A percentile compares a stretch with the other conserved stretches of the same genome.
phyloP scores from a whole-genome alignment of 1,284 basidiomycete genomes.

The Ustanciosporium gigantosporum region DNA sequence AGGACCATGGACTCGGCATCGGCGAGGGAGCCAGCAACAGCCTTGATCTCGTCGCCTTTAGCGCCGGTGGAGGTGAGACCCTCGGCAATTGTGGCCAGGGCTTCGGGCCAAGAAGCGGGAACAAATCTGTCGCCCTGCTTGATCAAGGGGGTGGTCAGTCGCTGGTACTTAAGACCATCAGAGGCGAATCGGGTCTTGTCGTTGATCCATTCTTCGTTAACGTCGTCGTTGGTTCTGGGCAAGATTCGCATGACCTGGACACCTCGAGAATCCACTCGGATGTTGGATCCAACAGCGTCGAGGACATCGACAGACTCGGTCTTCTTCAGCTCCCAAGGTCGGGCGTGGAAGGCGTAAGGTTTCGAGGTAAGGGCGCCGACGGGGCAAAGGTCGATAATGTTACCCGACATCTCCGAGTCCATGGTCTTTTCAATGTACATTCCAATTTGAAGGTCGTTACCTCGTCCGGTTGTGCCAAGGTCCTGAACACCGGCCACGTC shows the following conservation, averaged over 20 bases:
- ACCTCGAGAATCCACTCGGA: conserved; percentile 92
- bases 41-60: conserved; percentile 92
- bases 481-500: conserved; percentile 98
- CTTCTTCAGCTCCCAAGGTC: conserved; percentile 98
- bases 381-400: conserved; percentile 90
- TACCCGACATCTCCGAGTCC: conserved; percentile 96
- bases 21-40: conserved; percentile 86
- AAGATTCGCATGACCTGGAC: conserved; percentile 96
- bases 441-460: conserved; percentile 98
- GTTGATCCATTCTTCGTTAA: conserved; percentile 99
- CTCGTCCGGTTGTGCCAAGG: conserved; percentile 92
- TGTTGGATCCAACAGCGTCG: conserved; percentile 97
- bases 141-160: conserved; percentile 87
- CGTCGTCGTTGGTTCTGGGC: conserved; percentile 92
- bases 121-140: conserved; percentile 92
- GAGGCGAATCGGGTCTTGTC: conserved; percentile 98
- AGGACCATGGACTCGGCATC: conserved; percentile 93
- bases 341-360: conserved; percentile 94
- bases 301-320: conserved; percentile 97
- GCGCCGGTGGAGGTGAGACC: conserved; percentile 82
- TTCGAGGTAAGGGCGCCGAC: conserved; percentile 98
- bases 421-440: conserved; percentile 97
- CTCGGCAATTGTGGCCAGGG: conserved; percentile 76
- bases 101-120: conserved; percentile 88
- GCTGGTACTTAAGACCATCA: conserved; percentile 94